Conservation (phyloP, 2,329 filamentous ascomycete species). For the Neocatenulostroma microsporum region DNA sequence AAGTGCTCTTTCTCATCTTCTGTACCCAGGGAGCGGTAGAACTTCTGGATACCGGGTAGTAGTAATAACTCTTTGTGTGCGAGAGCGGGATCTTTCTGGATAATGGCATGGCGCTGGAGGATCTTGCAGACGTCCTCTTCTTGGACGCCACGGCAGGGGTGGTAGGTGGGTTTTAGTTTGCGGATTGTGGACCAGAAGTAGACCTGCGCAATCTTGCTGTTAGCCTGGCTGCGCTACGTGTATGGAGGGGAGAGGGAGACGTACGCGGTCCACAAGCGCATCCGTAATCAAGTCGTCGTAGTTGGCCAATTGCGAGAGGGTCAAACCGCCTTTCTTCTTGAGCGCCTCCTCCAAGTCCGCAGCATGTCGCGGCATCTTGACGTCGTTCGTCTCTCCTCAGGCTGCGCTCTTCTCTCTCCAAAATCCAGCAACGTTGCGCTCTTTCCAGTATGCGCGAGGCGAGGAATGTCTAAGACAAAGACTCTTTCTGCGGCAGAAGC, state of each 20-base stretch:
- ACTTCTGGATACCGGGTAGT: slow-evolving; percentile 66
- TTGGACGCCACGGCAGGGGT: slow-evolving; percentile 69
- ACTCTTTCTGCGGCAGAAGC: too few species aligned
- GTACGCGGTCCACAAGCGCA: slow-evolving; percentile 87
- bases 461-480: too few species aligned
- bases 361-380: slow-evolving; percentile 23
- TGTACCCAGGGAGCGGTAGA: slow-evolving; percentile 55
- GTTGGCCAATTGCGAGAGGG: slow-evolving; percentile 75
- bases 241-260: slow-evolving; percentile 30
- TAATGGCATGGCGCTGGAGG: slow-evolving; percentile 58
- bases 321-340: slow-evolving; percentile 64
- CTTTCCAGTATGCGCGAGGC: too few species aligned
- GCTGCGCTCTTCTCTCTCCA: neutral
- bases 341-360: slow-evolving; percentile 37
- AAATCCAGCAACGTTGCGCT: too few species aligned
- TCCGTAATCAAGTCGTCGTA: slow-evolving; percentile 97
- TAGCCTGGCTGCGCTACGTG: neutral
- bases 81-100: slow-evolving; percentile 61
- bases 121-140: slow-evolving; percentile 55
- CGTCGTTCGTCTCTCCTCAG: neutral
- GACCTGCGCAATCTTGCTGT: slow-evolving; percentile 51
- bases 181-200: slow-evolving; percentile 96
- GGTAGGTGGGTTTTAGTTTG: slow-evolving; percentile 81
- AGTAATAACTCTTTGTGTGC: slow-evolving; percentile 67
- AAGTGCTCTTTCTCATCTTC: slow-evolving; percentile 82